These are phyloP conservation scores for Nitzschia inconspicua DNA, from an alignment of 108 stramenopile species.

Conservation along the genomic window DNA sequence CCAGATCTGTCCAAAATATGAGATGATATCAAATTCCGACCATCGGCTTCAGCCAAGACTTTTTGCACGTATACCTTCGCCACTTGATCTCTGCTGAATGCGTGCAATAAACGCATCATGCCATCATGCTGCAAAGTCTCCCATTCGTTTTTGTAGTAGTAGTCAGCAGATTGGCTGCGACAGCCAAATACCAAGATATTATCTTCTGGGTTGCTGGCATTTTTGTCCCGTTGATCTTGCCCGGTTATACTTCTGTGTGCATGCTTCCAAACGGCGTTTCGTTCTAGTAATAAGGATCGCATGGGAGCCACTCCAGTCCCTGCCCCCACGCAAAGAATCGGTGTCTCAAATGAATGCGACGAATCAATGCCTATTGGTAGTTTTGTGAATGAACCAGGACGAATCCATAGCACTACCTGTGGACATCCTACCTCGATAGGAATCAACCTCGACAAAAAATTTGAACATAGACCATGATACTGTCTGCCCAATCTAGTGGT, in stretches of 20 bases:
- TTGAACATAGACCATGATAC: slow-evolving; percentile 69
- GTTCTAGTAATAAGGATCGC: slow-evolving; percentile 69
- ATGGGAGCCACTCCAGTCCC: slow-evolving; percentile 87
- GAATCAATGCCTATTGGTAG: slow-evolving; percentile 38
- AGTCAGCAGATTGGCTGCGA: slow-evolving; percentile 59
- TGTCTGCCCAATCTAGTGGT: slow-evolving; percentile 66
- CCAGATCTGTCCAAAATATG: slow-evolving; percentile 61
- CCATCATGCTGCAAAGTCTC: slow-evolving; percentile 13
- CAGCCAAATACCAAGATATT: slow-evolving; percentile 81
- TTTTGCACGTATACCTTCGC: slow-evolving; percentile 81
- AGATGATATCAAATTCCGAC: slow-evolving; percentile 41
- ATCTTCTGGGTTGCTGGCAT: not conserved
- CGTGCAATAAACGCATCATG: slow-evolving; percentile 45
- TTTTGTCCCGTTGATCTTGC: not conserved
- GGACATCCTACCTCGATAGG: too few relatives aligned
- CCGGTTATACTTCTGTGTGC: not conserved
- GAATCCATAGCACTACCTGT: slow-evolving; percentile 77
- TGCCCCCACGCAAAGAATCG: slow-evolving; percentile 73
- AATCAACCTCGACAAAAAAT: slow-evolving; percentile 55
- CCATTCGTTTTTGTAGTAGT: slow-evolving; percentile 78
- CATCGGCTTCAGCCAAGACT: slow-evolving; percentile 56
- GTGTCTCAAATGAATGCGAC: slow-evolving; percentile 39
- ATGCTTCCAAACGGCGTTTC: slow-evolving; percentile 48
- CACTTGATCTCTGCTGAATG: slow-evolving; percentile 74
- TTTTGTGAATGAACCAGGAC: slow-evolving; percentile 64